phyloP scores from a whole-genome alignment of 208 protist genomes.

The Phytomonas serpens region DNA sequence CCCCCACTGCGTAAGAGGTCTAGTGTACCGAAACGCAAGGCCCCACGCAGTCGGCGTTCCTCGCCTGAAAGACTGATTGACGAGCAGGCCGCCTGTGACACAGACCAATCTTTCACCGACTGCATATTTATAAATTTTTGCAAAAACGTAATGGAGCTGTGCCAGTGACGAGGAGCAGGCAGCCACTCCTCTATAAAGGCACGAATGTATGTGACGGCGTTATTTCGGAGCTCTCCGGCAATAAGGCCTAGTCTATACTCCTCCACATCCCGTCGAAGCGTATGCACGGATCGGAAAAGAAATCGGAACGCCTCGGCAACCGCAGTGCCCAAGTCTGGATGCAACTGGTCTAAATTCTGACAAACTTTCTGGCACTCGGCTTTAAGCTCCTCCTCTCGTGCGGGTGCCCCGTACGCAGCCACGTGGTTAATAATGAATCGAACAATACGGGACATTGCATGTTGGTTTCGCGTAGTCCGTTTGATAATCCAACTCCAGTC shows the following conservation, averaged over 20 bases:
- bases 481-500: constrained; percentile 63
- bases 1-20: constrained; percentile 52
- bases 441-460: neutral
- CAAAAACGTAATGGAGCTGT: constrained; percentile 53
- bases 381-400: constrained; percentile 34
- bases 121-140: constrained; percentile 32
- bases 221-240: constrained; percentile 37
- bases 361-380: constrained; percentile 26
- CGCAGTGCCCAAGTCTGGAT: constrained; percentile 47
- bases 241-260: constrained; percentile 59
- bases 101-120: constrained; percentile 28
- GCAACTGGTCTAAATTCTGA: constrained; percentile 29
- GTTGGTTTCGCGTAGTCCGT: constrained; percentile 20
- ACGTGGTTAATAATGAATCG: constrained; percentile 64
- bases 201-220: constrained; percentile 63
- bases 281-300: constrained; percentile 45
- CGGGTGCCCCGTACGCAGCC: constrained; percentile 47
- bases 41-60: constrained; percentile 54
- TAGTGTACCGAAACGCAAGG: constrained; percentile 39
- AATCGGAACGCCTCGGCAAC: constrained; percentile 61
- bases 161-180: constrained; percentile 37
- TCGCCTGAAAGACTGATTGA: constrained; percentile 24
- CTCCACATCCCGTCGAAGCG: constrained; percentile 57
- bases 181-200: constrained; percentile 58
- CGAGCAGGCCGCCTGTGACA: constrained; percentile 21